Conservation (phyloP, 371 early-diverging fungal species). For the Mortierella sp. region DNA sequence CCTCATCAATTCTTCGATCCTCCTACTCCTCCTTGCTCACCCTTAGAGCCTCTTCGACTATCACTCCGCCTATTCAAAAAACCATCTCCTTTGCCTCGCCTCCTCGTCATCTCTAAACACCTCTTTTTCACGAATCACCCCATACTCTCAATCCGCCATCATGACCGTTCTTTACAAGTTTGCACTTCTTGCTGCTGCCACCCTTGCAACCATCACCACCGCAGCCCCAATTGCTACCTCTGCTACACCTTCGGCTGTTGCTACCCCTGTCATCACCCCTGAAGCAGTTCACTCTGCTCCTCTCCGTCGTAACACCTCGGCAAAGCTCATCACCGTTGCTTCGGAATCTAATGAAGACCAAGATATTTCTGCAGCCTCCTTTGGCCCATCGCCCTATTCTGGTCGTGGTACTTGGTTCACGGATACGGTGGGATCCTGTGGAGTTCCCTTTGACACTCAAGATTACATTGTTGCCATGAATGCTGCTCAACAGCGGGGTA, state of each 20-base stretch:
- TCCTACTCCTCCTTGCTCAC: not conserved
- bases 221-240: slow-evolving; percentile 35
- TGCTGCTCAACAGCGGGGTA: slow-evolving; percentile 34
- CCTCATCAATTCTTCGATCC: not conserved
- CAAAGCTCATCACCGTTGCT: slow-evolving; percentile 5
- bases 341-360: slow-evolving; percentile 1
- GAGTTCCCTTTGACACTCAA: slow-evolving; percentile 26
- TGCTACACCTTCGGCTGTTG: slow-evolving; percentile 15
- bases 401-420: slow-evolving; percentile 42
- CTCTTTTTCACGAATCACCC: not conserved
- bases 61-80: no score
- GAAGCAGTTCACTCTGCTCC: not conserved
- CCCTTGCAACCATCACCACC: slow-evolving; percentile 27
- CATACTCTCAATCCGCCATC: not conserved
- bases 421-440: slow-evolving; percentile 31
- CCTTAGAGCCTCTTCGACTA: not conserved
- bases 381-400: slow-evolving; percentile 5
- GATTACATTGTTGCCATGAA: slow-evolving; percentile 48
- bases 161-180: slow-evolving; percentile 44
- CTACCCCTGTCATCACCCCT: slow-evolving; percentile 14
- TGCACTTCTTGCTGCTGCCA: slow-evolving; percentile 32
- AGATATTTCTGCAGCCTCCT: slow-evolving; percentile 8
- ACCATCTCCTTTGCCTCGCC: slow-evolving; percentile 8
- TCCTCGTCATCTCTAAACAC: slow-evolving; percentile 4
- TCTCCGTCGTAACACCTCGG: slow-evolving; percentile 24